These are phyloP conservation scores for Mycosarcoma maydis DNA, from an alignment of 1,284 basidiomycete genomes.

Conservation along the genomic window DNA sequence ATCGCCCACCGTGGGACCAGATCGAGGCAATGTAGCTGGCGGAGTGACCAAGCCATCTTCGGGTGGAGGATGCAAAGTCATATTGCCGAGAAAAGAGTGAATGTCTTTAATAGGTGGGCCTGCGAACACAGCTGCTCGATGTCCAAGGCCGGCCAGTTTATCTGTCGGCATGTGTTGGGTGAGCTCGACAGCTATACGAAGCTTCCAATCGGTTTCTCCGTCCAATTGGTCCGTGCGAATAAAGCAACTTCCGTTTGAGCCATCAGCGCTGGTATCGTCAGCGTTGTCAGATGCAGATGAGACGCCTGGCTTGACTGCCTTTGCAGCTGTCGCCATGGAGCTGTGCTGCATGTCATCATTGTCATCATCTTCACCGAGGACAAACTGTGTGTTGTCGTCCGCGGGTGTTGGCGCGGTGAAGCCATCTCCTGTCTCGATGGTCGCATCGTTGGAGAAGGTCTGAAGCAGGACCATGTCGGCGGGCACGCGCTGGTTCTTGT, in stretches of 20 bases:
- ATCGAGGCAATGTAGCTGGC: slow-evolving; percentile 18
- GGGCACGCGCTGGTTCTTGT: slow-evolving; percentile 97
- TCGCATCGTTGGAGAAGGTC: slow-evolving; percentile 71
- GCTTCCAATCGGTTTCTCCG: slow-evolving; percentile 99
- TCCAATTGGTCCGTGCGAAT: slow-evolving; percentile 97
- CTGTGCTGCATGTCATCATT: slow-evolving; percentile 4
- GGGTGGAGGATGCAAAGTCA: slow-evolving; percentile 75
- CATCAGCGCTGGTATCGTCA: slow-evolving; percentile 64
- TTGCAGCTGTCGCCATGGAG: slow-evolving; percentile 2
- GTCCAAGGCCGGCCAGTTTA: slow-evolving; percentile 74
- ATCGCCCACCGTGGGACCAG: slow-evolving; percentile 68
- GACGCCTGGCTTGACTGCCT: neutral
- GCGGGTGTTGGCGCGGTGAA: slow-evolving; percentile 12
- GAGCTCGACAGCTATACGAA: slow-evolving; percentile 85
- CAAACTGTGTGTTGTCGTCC: slow-evolving; percentile 31
- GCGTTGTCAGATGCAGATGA: neutral
- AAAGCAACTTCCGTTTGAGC: slow-evolving; percentile 90
- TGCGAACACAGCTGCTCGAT: slow-evolving; percentile 71
- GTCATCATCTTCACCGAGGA: slow-evolving; percentile 55
- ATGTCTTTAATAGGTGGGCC: slow-evolving; percentile 97
- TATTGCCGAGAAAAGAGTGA: slow-evolving; percentile 91
- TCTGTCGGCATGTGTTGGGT: slow-evolving; percentile 79
- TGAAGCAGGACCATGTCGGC: slow-evolving; percentile 90
- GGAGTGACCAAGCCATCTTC: slow-evolving; percentile 26
- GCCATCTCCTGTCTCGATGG: slow-evolving; percentile 19